Evolutionary conservation across 1,139 yeast genomes (phyloP).

Genomic region (Geotrichum phurueaensis): DNA sequence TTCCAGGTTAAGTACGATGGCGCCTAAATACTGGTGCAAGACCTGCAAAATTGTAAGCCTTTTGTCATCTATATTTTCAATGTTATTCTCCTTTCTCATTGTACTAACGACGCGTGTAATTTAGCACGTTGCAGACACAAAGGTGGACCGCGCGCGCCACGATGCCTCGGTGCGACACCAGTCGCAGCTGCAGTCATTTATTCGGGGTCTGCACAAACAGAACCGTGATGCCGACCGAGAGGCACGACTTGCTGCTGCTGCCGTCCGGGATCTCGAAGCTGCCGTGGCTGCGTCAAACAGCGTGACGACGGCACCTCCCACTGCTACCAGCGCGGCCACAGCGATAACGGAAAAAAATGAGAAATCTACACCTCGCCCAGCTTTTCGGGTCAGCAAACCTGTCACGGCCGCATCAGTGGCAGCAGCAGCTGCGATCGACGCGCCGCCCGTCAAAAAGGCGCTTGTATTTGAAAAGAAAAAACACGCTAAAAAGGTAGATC

Average conservation of each 20-base stretch:
- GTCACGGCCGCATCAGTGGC: not conserved
- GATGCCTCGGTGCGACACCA: constrained; percentile 39
- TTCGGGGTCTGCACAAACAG: constrained; percentile 34
- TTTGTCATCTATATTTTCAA: not conserved
- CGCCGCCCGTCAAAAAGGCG: not conserved
- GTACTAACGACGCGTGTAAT: constrained; percentile 11
- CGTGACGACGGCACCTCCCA: not conserved
- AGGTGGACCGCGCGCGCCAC: constrained; percentile 37
- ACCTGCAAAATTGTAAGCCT: constrained; percentile 34
- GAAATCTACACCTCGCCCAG: not conserved
- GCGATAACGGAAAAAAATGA: not conserved
- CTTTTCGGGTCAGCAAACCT: not conserved
- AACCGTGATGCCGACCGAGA: constrained; percentile 29
- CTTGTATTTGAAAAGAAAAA: constrained; percentile 11
- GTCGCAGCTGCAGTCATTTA: constrained; percentile 28
- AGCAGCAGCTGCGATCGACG: not conserved
- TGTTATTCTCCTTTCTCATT: not conserved
- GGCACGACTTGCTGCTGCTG: constrained; percentile 25
- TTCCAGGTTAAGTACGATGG: constrained; percentile 28
- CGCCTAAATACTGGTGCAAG: constrained; percentile 33
- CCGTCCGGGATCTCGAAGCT: constrained; percentile 23
- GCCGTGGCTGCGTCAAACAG: constrained; percentile 19
- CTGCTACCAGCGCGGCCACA: not conserved
- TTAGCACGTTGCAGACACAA: constrained; percentile 43
- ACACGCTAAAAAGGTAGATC: constrained; percentile 5